Base-by-base conservation (phyloP, 805 yeast genomes). In the Candida morakotiae region DNA sequence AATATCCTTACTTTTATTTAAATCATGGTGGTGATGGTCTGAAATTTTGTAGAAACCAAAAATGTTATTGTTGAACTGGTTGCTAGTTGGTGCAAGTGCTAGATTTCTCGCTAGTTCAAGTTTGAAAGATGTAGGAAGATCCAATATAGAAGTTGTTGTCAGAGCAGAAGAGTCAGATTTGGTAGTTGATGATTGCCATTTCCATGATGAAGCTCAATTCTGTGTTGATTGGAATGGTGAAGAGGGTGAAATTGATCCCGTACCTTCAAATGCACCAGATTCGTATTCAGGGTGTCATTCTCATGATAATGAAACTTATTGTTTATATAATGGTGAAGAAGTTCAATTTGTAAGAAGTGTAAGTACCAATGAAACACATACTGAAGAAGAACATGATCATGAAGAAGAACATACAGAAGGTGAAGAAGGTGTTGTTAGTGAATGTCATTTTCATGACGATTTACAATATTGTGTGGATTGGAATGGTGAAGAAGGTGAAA, bases 361-460 rank as follows among this genome's bases (percentile, higher is more conserved):
- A 4, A 19, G 15, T 6, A 3, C 25, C 7, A 11, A 20, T 11
- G 25, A 31, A 18, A 13, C 13, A 4, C 34, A 20, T 10, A 25
- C 19, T 4, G 32, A 17, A 19, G 32, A 19, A 29, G 32, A 32
- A 22, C 36, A 27, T 17, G 37, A 22, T 13, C 34, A 35, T 15
- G 34, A 30, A 10, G 29, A 36, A 22, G 39, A 36, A 13, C 28
- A 35, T 22, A 27, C 21, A 14, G 14, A 31, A 3, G 34, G 10
- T 7, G 28, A 26, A 11, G 28, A 26, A 26, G 16, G 17, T 13
- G 17, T 39, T 5, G 40, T 49, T 14, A 45, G 51, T 7, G 41
- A 43, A 14, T 55, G 60, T 35, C 56, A 54, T 34, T 39, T 48
- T 31, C 58, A 51, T 42, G 57, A 45, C 2, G 17, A 40, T 2